Conservation (phyloP, 306 rosid species). For the Canavalia gladiata region DNA sequence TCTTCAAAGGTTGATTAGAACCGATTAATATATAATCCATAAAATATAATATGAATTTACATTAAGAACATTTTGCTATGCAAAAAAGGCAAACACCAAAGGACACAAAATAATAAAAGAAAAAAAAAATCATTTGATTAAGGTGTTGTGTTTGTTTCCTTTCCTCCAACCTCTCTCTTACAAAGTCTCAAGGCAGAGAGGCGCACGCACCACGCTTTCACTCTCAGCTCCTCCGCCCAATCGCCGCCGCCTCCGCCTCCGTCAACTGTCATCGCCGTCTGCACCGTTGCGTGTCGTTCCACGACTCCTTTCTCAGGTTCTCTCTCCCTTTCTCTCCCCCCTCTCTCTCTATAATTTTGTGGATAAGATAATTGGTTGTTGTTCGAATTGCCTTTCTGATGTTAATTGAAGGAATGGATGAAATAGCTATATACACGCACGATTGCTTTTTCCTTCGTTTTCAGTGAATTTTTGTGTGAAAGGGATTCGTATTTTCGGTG, state of each 20-base stretch:
- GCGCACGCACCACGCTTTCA: conserved; percentile 33
- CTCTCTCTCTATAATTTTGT: conserved; percentile 8
- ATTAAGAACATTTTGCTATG: not conserved
- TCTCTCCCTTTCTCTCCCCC: not conserved
- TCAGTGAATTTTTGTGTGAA: not conserved
- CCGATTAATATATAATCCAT: not conserved
- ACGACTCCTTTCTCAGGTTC: conserved; percentile 32
- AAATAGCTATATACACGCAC: not conserved
- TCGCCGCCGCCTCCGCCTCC: conserved; percentile 32
- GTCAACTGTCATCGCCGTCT: conserved; percentile 25
- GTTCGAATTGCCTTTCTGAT: conserved; percentile 9
- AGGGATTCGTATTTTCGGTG: conserved; percentile 32
- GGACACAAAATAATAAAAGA: not conserved
- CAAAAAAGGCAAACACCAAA: not conserved
- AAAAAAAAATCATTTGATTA: conserved; percentile 11
- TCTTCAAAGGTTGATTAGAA: not conserved
- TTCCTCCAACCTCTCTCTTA: conserved; percentile 38
- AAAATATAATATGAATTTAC: not conserved
- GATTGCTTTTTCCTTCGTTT: conserved; percentile 31
- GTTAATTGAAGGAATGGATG: conserved; percentile 21
- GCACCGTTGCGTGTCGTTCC: not conserved
- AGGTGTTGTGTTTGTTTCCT: conserved; percentile 45
- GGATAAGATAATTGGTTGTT: conserved; percentile 29
- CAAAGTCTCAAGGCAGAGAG: conserved; percentile 37
- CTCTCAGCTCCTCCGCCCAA: conserved; percentile 41